Conservation (phyloP, 495 filamentous ascomycete genomes). For the Penicilliopsis zonata region DNA sequence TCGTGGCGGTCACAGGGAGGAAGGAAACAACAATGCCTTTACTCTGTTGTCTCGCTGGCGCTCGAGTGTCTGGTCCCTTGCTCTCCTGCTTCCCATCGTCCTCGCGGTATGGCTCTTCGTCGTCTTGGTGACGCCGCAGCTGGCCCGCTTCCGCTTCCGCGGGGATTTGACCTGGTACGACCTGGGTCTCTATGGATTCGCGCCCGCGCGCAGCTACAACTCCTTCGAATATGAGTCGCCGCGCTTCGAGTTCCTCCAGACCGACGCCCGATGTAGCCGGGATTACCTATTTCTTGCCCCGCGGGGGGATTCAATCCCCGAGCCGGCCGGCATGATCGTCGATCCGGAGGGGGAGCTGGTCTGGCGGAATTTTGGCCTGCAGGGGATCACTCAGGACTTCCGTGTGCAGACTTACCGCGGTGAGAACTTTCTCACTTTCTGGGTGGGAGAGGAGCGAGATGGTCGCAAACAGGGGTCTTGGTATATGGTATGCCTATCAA, state of each 20-base stretch:
- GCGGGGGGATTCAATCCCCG: conserved; percentile 26
- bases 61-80: too few relatives aligned
- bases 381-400: conserved; percentile 35
- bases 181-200: conserved; percentile 23
- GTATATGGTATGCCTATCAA: conserved; percentile 32
- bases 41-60: too few relatives aligned
- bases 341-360: conserved; percentile 31
- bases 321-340: conserved; percentile 34
- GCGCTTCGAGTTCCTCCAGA: conserved; percentile 16
- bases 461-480: conserved; percentile 37
- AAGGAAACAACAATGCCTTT: too few relatives aligned
- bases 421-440: conserved; percentile 39
- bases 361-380: conserved; percentile 28
- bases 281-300: conserved; percentile 33
- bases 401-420: conserved; percentile 32
- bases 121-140: too few relatives aligned
- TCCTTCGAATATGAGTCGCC: conserved; percentile 24
- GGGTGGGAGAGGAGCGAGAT: conserved; percentile 38
- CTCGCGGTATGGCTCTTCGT: too few relatives aligned
- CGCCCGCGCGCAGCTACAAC: conserved; percentile 16
- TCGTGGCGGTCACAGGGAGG: too few relatives aligned
- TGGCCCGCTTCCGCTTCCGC: too few relatives aligned
- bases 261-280: conserved; percentile 22
- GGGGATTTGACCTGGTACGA: conserved; percentile 27
- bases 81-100: too few relatives aligned